phyloP scores from a whole-genome alignment of 2,329 filamentous ascomycete species.

The Massarina eburnea region DNA sequence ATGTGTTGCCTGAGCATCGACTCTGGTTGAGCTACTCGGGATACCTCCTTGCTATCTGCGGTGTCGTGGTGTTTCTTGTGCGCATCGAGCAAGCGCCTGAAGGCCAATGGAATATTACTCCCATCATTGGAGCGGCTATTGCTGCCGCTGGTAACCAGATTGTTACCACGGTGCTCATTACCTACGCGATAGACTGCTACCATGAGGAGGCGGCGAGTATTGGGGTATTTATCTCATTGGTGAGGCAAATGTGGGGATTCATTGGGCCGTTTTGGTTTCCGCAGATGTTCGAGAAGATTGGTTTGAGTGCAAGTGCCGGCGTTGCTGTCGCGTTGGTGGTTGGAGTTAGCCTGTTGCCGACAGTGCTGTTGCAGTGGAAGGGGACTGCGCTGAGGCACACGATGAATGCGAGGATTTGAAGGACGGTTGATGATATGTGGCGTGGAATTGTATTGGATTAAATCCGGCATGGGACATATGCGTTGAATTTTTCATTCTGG shows the following conservation, averaged over 20 bases:
- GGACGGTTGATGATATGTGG: too few species aligned
- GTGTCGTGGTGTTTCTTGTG: slow-evolving; percentile 58
- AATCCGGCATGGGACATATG: too few species aligned
- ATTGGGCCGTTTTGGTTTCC: slow-evolving; percentile 48
- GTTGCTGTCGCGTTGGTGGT: slow-evolving; percentile 39
- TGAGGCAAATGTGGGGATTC: slow-evolving; percentile 52
- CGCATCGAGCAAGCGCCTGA: slow-evolving; percentile 49
- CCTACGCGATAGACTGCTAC: slow-evolving; percentile 63
- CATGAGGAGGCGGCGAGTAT: slow-evolving; percentile 55
- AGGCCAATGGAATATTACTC: slow-evolving; percentile 58
- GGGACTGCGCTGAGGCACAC: slow-evolving; percentile 18
- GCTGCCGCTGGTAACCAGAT: slow-evolving; percentile 61
- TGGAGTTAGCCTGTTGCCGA: slow-evolving; percentile 25
- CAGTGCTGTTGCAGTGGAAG: slow-evolving; percentile 28
- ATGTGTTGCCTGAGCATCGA: slow-evolving; percentile 58
- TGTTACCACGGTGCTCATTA: slow-evolving; percentile 61
- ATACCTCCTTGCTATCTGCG: slow-evolving; percentile 53
- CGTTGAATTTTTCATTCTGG: too few species aligned
- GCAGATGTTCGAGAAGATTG: slow-evolving; percentile 42
- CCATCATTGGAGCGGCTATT: slow-evolving; percentile 56
- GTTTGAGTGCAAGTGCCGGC: slow-evolving; percentile 40
- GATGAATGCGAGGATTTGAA: slow-evolving; percentile 22
- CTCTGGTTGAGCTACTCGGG: slow-evolving; percentile 61
- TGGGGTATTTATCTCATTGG: slow-evolving; percentile 61
- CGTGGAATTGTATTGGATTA: too few species aligned